Evolutionary conservation across 768 basidiomycete genomes (phyloP).

Genomic region (Mycena galericulata): DNA sequence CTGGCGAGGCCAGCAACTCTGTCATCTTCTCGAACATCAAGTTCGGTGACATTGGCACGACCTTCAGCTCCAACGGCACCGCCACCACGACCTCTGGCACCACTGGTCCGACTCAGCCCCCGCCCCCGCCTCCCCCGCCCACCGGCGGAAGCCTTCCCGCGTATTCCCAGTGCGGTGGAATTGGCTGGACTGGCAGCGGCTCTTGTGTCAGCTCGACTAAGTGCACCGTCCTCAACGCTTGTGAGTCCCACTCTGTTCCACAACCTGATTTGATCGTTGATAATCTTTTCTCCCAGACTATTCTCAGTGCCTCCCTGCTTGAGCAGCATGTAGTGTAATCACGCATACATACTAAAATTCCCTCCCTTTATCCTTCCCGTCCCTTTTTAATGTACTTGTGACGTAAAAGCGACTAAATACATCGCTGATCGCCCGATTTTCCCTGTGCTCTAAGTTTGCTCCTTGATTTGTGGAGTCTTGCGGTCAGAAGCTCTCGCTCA

Average conservation of each 20-base stretch:
- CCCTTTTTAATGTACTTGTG: not conserved
- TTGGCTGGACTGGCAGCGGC: not conserved
- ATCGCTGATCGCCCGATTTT: no score
- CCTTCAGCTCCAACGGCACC: constrained; percentile 37
- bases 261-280: not conserved
- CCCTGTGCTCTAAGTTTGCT: no score
- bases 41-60: constrained; percentile 53
- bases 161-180: constrained; percentile 21
- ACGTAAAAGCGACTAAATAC: not conserved
- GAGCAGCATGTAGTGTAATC: not conserved
- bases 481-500: no score
- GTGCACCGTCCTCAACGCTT: constrained; percentile 15
- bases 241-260: not conserved
- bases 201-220: constrained; percentile 6
- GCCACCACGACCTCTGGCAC: not conserved
- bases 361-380: not conserved
- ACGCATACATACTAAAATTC: not conserved
- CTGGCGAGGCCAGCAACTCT: constrained; percentile 40
- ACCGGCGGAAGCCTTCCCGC: not conserved
- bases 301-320: constrained; percentile 17
- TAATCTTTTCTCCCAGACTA: constrained; percentile 6
- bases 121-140: no score
- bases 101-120: not conserved
- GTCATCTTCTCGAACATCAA: constrained; percentile 58
- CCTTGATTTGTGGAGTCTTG: no score